Conservation (phyloP, 2,329 filamentous ascomycete species). For the Pseudogymnoascus sp. region DNA sequence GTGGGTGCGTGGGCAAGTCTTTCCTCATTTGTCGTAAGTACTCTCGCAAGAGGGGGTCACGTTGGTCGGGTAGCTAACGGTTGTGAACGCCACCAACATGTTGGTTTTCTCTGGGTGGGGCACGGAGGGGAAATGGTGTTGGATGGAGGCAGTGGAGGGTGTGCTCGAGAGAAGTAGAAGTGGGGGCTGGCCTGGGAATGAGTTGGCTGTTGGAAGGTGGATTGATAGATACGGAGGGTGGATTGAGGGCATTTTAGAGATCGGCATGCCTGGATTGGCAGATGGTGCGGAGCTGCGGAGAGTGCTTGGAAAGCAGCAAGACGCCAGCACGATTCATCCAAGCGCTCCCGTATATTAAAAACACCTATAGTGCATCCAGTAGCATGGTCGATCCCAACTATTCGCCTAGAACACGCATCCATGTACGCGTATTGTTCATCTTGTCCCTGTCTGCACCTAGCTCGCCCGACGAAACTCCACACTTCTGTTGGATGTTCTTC, state of each 20-base stretch:
- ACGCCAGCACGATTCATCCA: background rate
- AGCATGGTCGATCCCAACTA: background rate
- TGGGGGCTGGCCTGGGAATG: background rate
- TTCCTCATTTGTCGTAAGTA: background rate
- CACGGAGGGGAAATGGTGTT: background rate
- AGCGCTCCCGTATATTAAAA: constrained; percentile 5
- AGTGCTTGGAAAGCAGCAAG: background rate
- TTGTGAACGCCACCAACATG: background rate
- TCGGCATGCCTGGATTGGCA: background rate
- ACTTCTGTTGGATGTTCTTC: background rate
- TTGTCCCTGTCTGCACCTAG: background rate
- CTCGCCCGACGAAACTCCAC: background rate
- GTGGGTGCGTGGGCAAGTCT: background rate
- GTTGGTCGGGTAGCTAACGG: background rate
- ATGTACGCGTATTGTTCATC: background rate
- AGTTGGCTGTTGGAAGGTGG: background rate
- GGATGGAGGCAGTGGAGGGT: background rate
- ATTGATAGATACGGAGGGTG: background rate
- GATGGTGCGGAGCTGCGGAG: background rate
- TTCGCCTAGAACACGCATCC: background rate
- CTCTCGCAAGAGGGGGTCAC: background rate
- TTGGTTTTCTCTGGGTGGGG: constrained; percentile 1
- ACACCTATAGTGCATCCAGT: background rate
- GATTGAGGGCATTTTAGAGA: background rate
- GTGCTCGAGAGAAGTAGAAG: background rate